phyloP scores from a whole-genome alignment of 306 rosid genomes.

The Senna tora region DNA sequence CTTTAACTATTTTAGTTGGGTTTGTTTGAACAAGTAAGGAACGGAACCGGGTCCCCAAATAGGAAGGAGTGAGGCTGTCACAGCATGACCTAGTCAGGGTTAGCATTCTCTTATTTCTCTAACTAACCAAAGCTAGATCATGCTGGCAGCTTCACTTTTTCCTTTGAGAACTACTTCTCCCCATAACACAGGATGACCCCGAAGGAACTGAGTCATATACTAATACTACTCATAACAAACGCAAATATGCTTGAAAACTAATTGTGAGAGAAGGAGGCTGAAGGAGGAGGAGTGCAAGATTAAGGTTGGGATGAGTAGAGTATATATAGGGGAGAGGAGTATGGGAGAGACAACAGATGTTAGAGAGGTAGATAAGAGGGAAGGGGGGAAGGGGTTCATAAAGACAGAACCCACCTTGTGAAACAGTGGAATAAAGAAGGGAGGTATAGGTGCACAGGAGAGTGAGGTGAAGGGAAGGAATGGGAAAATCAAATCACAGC shows the following conservation, averaged over 20 bases:
- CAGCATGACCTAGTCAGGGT: conserved; percentile 98
- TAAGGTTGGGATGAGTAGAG: not conserved
- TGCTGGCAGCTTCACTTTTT: conserved; percentile 99
- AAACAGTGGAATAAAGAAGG: conserved; percentile 35
- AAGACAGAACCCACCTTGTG: conserved; percentile 34
- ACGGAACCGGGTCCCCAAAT: conserved; percentile 50
- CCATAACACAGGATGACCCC: no score
- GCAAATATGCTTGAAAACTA: no score
- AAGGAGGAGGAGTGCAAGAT: not conserved
- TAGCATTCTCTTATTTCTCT: conserved; percentile 34
- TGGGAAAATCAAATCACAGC: conserved; percentile 37
- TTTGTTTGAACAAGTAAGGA: not conserved
- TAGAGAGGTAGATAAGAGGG: not conserved
- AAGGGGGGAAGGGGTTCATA: not conserved
- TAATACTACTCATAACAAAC: no score
- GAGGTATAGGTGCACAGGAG: conserved; percentile 6
- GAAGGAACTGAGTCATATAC: not conserved
- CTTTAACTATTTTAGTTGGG: not conserved
- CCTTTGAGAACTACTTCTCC: conserved; percentile 57
- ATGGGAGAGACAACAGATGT: not conserved
- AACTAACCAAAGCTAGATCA: conserved; percentile 79
- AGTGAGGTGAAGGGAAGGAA: conserved; percentile 31
- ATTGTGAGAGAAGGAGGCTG: not conserved
- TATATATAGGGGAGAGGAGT: not conserved
- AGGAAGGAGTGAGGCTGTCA: conserved; percentile 99